These are phyloP conservation scores for Solanum megistacrolobum DNA, from an alignment of 257 asterid species.

Conservation along the genomic window DNA sequence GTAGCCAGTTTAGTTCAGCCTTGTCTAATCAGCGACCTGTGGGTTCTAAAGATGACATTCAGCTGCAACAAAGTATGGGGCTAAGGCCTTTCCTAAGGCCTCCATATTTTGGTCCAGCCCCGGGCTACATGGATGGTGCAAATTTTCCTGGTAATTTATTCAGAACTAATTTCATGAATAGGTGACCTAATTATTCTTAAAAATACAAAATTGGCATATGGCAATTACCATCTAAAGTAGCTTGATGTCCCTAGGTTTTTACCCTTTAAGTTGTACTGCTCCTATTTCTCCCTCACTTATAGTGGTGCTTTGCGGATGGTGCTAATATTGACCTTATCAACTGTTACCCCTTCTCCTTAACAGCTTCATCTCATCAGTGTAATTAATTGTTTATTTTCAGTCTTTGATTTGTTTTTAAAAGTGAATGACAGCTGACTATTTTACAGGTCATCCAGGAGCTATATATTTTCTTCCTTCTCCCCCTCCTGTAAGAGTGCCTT, in stretches of 20 bases:
- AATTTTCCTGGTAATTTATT: slow-evolving; percentile 42
- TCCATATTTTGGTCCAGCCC: slow-evolving; percentile 34
- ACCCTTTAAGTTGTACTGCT: not conserved
- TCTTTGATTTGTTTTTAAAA: not conserved
- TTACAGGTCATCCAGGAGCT: slow-evolving; percentile 68
- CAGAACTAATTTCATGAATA: not conserved
- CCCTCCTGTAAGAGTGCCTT: slow-evolving; percentile 58
- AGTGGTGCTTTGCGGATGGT: not conserved
- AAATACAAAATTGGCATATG: not conserved
- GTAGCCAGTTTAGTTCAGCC: slow-evolving; percentile 24
- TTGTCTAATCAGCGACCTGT: slow-evolving; percentile 41
- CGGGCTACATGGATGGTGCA: slow-evolving; percentile 48
- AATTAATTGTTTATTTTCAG: not conserved
- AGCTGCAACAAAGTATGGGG: slow-evolving; percentile 45
- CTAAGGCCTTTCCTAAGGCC: slow-evolving; percentile 57
- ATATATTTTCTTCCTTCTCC: slow-evolving; percentile 44
- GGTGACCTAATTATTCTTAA: not conserved
- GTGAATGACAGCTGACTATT: slow-evolving; percentile 1
- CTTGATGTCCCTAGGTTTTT: not conserved
- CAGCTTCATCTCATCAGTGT: not conserved
- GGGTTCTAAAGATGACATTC: slow-evolving; percentile 36
- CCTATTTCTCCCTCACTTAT: not conserved
- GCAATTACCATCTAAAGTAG: not conserved
- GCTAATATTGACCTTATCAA: not conserved
- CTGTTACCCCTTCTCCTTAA: not conserved